Base-by-base conservation (phyloP, 2,329 filamentous ascomycete genomes). In the Diaporthe destruens region DNA sequence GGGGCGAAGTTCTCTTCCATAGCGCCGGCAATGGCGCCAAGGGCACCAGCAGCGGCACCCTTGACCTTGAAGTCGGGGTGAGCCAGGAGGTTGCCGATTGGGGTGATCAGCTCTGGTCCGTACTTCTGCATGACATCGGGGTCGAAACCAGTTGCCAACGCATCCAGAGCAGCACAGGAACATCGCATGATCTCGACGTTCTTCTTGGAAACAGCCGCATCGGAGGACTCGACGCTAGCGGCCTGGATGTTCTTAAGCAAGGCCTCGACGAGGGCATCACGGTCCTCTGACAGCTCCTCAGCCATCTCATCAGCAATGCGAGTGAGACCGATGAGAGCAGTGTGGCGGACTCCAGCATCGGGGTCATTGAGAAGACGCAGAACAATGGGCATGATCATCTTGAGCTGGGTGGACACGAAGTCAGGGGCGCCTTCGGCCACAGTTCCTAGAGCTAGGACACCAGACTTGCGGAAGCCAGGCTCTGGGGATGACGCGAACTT, bases 361-460 rank as follows among this genome's bases (percentile, higher is more conserved):
- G 89, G 86, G 80, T 99, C 96, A 80, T 94, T 88, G 51, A 99
- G 90, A 11, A 98, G 88, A 79, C 90, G 91, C 72, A 98, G 87
- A 73, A 98, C 91, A 77, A 94, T 88, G 63, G 96, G 96, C 81
- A 98, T 90, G 76, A 98, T 93, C 76, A 92, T 89, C 79, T 92
- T 88, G 75, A 98, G 90, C 84, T 99, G 96, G 25, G 95, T 98
- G 75, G 94, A 94, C 79, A 98, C 95, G 84, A 98, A 99, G 82
- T 99, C 96, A 20, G 96, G 96, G 39, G 96, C 96, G 77, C 96
- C 96, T 86, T 98, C 96, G 69, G 98, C 96, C 77, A 94, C 96
- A 86, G 96, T 97, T 73, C 96, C 96, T 6, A 99, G 89, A 63
- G 96, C 93, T 75, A 98, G 88, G 80, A 98, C 96, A 83, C 94